These are phyloP conservation scores for Globomyces pollinis-pini DNA, from an alignment of 192 early-diverging fungal genomes.

Conservation along the genomic window DNA sequence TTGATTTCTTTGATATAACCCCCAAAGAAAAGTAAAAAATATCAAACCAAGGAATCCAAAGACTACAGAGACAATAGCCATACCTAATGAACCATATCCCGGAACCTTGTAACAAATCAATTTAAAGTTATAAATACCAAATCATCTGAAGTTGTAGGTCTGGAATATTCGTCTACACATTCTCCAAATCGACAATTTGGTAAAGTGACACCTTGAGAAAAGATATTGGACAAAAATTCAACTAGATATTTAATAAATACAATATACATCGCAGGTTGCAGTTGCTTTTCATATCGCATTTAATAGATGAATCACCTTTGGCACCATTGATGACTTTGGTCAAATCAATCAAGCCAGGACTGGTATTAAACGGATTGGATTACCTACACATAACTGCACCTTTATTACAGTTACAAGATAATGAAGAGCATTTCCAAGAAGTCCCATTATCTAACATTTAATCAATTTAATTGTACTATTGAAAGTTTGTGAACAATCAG, in stretches of 20 bases:
- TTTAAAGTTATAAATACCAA: background rate
- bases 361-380: too few relatives aligned
- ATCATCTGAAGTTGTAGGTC: slow-evolving; percentile 22
- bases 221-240: slow-evolving; percentile 34
- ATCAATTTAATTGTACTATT: slow-evolving; percentile 17
- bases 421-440: slow-evolving; percentile 34
- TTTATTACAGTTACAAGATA: slow-evolving; percentile 38
- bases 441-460: too few relatives aligned
- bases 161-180: slow-evolving; percentile 33
- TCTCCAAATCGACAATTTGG: slow-evolving; percentile 45
- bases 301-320: slow-evolving; percentile 30
- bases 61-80: background rate
- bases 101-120: background rate
- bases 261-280: slow-evolving; percentile 36
- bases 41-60: slow-evolving; percentile 15
- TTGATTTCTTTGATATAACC: slow-evolving; percentile 12
- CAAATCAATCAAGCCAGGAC: slow-evolving; percentile 25
- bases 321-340: slow-evolving; percentile 25
- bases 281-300: slow-evolving; percentile 29
- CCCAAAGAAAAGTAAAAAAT: slow-evolving; percentile 17
- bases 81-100: background rate
- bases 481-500: slow-evolving; percentile 28
- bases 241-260: too few relatives aligned
- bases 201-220: slow-evolving; percentile 46
- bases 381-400: slow-evolving; percentile 48